A percentile compares a stretch with the other conserved stretches of the same genome.
These are phyloP conservation scores for Omphalotus olearius DNA, from an alignment of 1,284 basidiomycete species.

Conservation along the genomic window DNA sequence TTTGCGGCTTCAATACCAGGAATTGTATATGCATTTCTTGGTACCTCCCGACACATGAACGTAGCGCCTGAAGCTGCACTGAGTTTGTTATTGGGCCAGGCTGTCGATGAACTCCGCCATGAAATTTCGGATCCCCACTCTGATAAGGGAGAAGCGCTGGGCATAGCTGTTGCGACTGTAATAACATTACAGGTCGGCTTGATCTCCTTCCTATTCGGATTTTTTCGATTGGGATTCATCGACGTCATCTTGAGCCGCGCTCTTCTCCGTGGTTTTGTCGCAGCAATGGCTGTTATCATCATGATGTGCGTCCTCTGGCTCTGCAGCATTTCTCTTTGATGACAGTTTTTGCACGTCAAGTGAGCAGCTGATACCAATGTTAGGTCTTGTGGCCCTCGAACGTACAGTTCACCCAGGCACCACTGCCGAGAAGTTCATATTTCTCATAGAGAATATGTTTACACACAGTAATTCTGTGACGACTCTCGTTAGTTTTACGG, in stretches of 20 bases:
- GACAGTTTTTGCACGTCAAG: slow-evolving; percentile 28
- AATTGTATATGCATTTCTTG: slow-evolving; percentile 81
- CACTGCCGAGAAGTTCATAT: slow-evolving; percentile 74
- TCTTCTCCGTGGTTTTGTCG: slow-evolving; percentile 83
- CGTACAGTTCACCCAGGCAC: slow-evolving; percentile 52
- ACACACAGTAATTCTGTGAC: slow-evolving; percentile 61
- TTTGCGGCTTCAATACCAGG: slow-evolving; percentile 80
- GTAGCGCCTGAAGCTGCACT: slow-evolving; percentile 91
- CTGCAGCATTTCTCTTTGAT: background rate
- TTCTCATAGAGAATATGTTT: slow-evolving; percentile 66
- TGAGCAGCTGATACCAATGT: slow-evolving; percentile 81
- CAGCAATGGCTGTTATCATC: slow-evolving; percentile 75
- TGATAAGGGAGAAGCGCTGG: slow-evolving; percentile 49
- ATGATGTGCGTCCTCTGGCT: slow-evolving; percentile 47
- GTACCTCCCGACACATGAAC: slow-evolving; percentile 77
- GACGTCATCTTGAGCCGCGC: slow-evolving; percentile 93
- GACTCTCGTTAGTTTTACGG: slow-evolving; percentile 67
- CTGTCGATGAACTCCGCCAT: slow-evolving; percentile 67
- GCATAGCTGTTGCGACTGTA: slow-evolving; percentile 66
- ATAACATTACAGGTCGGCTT: slow-evolving; percentile 87
- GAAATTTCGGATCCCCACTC: slow-evolving; percentile 54
- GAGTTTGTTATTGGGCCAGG: slow-evolving; percentile 85
- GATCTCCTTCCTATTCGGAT: slow-evolving; percentile 82
- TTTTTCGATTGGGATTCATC: slow-evolving; percentile 89
- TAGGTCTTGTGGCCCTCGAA: slow-evolving; percentile 65